phyloP scores from a whole-genome alignment of 169 alveolate species.

The Prorocentrum cordatum region DNA sequence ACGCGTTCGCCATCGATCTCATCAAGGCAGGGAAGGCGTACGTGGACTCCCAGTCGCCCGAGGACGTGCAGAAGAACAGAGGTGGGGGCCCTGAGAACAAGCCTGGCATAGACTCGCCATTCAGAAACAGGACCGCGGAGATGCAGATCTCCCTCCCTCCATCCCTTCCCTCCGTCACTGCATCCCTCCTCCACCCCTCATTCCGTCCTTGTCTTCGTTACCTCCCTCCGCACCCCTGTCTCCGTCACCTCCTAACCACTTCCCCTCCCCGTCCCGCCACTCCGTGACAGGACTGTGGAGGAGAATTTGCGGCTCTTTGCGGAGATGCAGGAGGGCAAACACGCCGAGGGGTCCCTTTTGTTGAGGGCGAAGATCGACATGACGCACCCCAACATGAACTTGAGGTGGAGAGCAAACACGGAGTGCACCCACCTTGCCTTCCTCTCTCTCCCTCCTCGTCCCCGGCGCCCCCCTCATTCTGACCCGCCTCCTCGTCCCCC shows the following conservation, averaged over 20 bases:
- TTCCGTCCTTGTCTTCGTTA: too few relatives aligned
- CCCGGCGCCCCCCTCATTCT: too few relatives aligned
- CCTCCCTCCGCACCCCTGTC: too few relatives aligned
- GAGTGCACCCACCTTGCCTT: too few relatives aligned
- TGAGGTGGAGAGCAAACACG: too few relatives aligned
- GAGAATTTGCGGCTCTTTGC: constrained; percentile 90
- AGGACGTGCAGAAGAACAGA: constrained; percentile 73
- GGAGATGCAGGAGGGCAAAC: constrained; percentile 10
- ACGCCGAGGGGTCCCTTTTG: constrained; percentile 71
- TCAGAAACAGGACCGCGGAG: neutral
- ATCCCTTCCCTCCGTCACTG: neutral
- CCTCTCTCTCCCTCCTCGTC: too few relatives aligned
- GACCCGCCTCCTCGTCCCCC: too few relatives aligned
- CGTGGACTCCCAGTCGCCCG: constrained; percentile 92
- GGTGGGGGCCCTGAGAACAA: constrained; percentile 41
- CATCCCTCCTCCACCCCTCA: too few relatives aligned
- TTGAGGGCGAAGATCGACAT: constrained; percentile 97
- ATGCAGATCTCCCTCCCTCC: neutral
- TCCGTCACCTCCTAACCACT: too few relatives aligned
- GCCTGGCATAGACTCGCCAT: neutral
- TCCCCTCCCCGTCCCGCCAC: constrained; percentile 82
- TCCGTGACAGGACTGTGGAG: constrained; percentile 90
- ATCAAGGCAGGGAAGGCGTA: constrained; percentile 94
- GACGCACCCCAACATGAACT: constrained; percentile 92
- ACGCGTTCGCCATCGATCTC: constrained; percentile 91